Base-by-base conservation (phyloP, 257 asterid species). In the Plantago major region DNA sequence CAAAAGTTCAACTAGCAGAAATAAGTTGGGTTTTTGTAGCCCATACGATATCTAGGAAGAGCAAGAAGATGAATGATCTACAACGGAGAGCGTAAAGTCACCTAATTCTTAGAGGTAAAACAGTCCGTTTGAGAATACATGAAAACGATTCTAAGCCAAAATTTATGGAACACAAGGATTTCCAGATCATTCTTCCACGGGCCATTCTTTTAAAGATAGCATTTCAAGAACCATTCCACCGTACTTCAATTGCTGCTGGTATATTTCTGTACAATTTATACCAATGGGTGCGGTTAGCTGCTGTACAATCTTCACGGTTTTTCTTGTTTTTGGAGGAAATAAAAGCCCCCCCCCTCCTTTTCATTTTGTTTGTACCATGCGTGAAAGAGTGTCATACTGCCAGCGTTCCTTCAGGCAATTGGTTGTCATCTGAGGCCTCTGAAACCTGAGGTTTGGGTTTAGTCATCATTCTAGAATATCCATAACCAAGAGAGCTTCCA, bases 401-500 rank as follows among this genome's bases (percentile, higher is more conserved):
- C 71, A 93, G 79, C 0, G 84, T 71, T 65, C 96, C 99, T 78
- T 89, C 99, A 6, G 82, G 37, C 26, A 82, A 49, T 47, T 78
- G 87, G 72, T 69, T 80, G 58, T 89, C 99, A 42, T 89, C 97
- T 11, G 81, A 73, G 28, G 83, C 54, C 52, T 89, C 99, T 0
- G 84, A 46, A 40, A 72, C 57, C 64, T 71, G 78, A 46, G 82
- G 58, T 76, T 85, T 89, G 13, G 96, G 81, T 78, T 85, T 92
- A 62, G 61, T 82, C 73, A 68, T 70, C 26, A 76, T 73, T 64
- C 82, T 80, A 60, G 87, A 81, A 73, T 65, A 93, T 67, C 99
- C 99, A 47, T 93, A 93, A 22, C 99, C 99, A 37, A 93, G 97
- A 54, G 96, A 93, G 74, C 95, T 82, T 72, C 99, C 99, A 57